These are phyloP conservation scores for Colletotrichum agaves DNA, from an alignment of 2,329 filamentous ascomycete species.

Conservation along the genomic window DNA sequence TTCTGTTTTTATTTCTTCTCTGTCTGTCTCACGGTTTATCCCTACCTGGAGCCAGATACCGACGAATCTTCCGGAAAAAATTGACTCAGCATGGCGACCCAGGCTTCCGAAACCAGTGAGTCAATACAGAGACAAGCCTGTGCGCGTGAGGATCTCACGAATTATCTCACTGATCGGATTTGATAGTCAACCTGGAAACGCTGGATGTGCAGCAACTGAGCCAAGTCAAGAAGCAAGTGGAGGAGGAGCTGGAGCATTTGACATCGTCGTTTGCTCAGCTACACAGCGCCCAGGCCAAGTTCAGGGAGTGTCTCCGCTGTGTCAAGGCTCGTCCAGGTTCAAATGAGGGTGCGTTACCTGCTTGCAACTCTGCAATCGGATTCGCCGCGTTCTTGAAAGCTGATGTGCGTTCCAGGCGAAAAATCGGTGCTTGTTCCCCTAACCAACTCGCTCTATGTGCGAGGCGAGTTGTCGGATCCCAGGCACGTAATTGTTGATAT, in stretches of 20 bases:
- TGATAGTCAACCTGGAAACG: constrained; percentile 72
- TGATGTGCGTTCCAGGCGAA: constrained; percentile 24
- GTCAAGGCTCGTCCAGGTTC: constrained; percentile 63
- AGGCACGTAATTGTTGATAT: constrained; percentile 89
- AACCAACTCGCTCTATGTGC: constrained; percentile 94
- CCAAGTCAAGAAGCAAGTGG: constrained; percentile 94
- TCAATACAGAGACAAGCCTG: neutral
- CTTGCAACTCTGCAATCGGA: too few species aligned
- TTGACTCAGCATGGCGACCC: constrained; percentile 26
- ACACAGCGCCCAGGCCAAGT: constrained; percentile 89
- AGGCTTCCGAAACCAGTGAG: constrained; percentile 34
- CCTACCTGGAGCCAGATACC: too few species aligned
- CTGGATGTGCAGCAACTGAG: constrained; percentile 88
- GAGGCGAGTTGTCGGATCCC: constrained; percentile 79
- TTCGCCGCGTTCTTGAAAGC: neutral
- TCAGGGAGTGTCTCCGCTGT: constrained; percentile 86
- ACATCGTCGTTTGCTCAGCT: constrained; percentile 91
- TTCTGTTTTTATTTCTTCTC: neutral
- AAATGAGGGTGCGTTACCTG: constrained; percentile 44
- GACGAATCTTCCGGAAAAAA: neutral
- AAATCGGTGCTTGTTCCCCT: constrained; percentile 86
- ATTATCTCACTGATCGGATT: neutral
- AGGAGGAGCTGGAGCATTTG: constrained; percentile 95
- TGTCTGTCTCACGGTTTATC: neutral
- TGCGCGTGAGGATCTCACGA: neutral